Base-by-base conservation (phyloP, 2,329 filamentous ascomycete species). In the Phaeosphaeria sp. region DNA sequence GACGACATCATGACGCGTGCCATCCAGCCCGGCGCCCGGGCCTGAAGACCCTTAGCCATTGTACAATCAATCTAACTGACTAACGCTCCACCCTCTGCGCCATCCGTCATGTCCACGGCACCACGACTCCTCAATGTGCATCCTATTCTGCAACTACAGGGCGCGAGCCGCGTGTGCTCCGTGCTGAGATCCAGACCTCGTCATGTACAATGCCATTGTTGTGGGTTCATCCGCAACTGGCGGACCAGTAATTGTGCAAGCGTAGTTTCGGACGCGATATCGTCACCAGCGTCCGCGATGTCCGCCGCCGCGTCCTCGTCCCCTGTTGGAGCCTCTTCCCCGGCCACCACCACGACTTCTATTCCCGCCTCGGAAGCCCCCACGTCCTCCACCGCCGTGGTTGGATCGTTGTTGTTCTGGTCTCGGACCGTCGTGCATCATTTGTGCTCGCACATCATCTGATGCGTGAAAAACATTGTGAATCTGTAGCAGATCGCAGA, bases 401-500 rank as follows among this genome's bases (percentile, higher is more conserved):
- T 67, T 66, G 23, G 62, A 58, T 23, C 72, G 63, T 54, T 63
- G 68, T 50, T 68, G 63, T 41, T 72, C 68, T 46, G 65, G 64
- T 52, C 67, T 65, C 42, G 73, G 72, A 46, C 73, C 74, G 25
- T 62, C 54, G 58, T 73, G 69, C 63, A 72, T 69, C 59, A 67
- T 58, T 43, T 69, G 64, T 46, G 59, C 59, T 50, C 73, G 84
- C 74, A 96, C 91, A 68, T 92, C 88, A 2, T 89, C 85, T n/a
- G 80, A 87, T 1, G 90, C 85, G 66, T 90, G 83, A 81, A 89
- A 96, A 10, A 88, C 82, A 73, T 98, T 96, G 6, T 85, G 80
- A 33, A 99, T 88, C 9, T 85, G 88, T 1, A 98, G 69, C 54
- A 98, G 78, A 55, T 88, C 81, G 76, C 95, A 99, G 72, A 94